Evolutionary conservation across 768 basidiomycete species (phyloP).

Genomic region (Russula dissimulans): DNA sequence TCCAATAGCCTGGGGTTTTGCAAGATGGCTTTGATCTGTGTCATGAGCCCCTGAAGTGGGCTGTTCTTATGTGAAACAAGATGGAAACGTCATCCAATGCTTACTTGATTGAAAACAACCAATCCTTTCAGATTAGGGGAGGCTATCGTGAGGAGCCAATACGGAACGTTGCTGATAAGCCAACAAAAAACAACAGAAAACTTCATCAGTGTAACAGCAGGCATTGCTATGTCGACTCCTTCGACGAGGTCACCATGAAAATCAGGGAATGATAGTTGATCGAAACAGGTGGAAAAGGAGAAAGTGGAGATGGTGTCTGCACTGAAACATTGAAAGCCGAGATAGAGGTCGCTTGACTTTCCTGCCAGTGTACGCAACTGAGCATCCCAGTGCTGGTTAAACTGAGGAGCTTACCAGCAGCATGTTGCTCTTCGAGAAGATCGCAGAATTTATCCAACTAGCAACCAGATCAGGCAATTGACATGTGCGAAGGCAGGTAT

Average conservation of each 20-base stretch:
- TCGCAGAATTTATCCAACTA: conserved; percentile 30
- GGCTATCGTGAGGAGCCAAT: not conserved
- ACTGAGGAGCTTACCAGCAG: conserved; percentile 1
- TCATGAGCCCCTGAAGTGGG: not conserved
- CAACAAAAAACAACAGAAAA: not conserved
- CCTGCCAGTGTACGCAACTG: not conserved
- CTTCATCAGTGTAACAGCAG: conserved; percentile 18
- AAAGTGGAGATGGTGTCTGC: conserved; percentile 37
- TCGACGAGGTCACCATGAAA: conserved; percentile 31
- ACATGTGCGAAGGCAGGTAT: not conserved
- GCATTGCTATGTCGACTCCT: conserved; percentile 26
- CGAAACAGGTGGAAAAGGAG: conserved; percentile 30
- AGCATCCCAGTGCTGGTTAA: too few species aligned
- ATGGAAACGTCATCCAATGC: not conserved
- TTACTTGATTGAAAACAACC: not conserved
- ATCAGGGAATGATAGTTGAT: conserved; percentile 26
- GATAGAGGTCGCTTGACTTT: conserved; percentile 29
- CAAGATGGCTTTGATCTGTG: not conserved
- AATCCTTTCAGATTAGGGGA: not conserved
- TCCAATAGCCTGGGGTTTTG: not conserved
- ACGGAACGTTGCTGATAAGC: not conserved
- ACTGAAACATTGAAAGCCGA: conserved; percentile 34
- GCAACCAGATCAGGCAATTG: not conserved
- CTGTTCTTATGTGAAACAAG: too few species aligned
- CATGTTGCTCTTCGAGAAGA: conserved; percentile 5